These are phyloP conservation scores for Phytopythium sindhum DNA, from an alignment of 352 stramenopile genomes.

Conservation along the genomic window DNA sequence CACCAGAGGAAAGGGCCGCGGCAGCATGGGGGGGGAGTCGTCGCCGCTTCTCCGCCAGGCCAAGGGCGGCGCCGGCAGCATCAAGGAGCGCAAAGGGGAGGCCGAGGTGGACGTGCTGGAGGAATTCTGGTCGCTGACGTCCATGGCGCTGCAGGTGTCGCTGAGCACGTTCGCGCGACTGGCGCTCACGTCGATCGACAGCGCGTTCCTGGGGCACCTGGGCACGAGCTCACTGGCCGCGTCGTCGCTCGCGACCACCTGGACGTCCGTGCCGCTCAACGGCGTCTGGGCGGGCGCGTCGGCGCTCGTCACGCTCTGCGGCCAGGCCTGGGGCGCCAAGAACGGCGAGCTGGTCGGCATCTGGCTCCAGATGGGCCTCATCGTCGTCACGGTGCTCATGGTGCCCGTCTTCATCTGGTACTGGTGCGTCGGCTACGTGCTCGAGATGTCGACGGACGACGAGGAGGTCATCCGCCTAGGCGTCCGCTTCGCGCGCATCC, in stretches of 20 bases:
- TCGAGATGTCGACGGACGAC: conserved; percentile 41
- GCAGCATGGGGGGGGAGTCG: conserved; percentile 1
- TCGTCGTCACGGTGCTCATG: conserved; percentile 25
- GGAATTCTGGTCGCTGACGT: conserved; percentile 48
- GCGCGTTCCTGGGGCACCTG: conserved; percentile 68
- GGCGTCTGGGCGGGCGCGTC: conserved; percentile 65
- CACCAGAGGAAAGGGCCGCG: background rate
- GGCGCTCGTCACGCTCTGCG: conserved; percentile 69
- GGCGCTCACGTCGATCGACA: conserved; percentile 71
- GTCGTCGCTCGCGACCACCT: conserved; percentile 64
- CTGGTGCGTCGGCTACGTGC: conserved; percentile 31
- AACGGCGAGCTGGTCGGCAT: conserved; percentile 58
- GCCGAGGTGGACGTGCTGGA: conserved; percentile 5
- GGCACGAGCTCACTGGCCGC: conserved; percentile 61
- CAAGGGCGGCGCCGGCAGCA: background rate
- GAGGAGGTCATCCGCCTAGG: conserved; percentile 40
- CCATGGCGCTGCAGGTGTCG: conserved; percentile 70
- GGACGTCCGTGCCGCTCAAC: conserved; percentile 60
- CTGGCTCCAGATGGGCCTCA: conserved; percentile 68
- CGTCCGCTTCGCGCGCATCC: conserved; percentile 47
- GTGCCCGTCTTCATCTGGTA: conserved; percentile 43
- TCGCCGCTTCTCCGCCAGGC: background rate
- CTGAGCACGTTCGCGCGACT: conserved; percentile 69
- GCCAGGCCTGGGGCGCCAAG: conserved; percentile 60
- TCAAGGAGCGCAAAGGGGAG: background rate